phyloP scores from a whole-genome alignment of 2,329 filamentous ascomycete genomes.

The Neocatenulostroma microsporum region DNA sequence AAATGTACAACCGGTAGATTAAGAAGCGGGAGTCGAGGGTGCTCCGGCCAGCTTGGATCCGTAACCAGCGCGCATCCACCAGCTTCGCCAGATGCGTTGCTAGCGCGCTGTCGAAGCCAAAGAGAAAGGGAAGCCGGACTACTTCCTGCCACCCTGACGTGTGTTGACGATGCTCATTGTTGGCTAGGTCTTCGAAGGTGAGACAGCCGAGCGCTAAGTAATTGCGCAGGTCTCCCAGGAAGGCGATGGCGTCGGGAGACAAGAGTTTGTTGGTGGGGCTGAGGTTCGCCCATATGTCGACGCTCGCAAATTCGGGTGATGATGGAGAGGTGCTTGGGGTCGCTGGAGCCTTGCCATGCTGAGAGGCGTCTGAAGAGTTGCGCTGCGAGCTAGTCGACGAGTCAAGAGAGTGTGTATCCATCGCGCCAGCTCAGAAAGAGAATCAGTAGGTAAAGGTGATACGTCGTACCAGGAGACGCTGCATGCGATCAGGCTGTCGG shows the following conservation, averaged over 20 bases:
- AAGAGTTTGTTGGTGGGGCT: neutral
- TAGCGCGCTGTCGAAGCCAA: conserved; percentile 1
- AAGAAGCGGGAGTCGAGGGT: neutral
- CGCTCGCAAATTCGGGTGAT: neutral
- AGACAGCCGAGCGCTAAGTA: conserved; percentile 23
- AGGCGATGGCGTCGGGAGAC: neutral
- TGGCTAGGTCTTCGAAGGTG: conserved; percentile 8
- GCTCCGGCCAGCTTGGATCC: conserved; percentile 10
- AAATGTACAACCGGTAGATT: conserved; percentile 21
- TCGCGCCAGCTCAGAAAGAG: too few relatives aligned
- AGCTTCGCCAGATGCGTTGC: conserved; percentile 7
- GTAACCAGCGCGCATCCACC: conserved; percentile 10
- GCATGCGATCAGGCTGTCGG: too few relatives aligned
- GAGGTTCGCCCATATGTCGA: too few relatives aligned
- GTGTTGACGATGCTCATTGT: too few relatives aligned
- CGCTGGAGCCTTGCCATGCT: neutral
- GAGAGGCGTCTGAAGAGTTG: too few relatives aligned
- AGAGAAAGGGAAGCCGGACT: neutral
- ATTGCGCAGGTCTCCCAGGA: conserved; percentile 8
- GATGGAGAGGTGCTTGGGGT: conserved; percentile 1
- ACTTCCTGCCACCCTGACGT: conserved; percentile 3
- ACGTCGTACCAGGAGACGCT: too few relatives aligned
- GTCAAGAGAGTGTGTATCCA: too few relatives aligned
- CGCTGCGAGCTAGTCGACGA: too few relatives aligned
- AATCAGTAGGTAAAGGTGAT: too few relatives aligned